Evolutionary conservation across 2,329 filamentous ascomycete genomes (phyloP), one percentile per base, ranked within the genome.

Genomic region (Sporothrix protearum): DNA sequence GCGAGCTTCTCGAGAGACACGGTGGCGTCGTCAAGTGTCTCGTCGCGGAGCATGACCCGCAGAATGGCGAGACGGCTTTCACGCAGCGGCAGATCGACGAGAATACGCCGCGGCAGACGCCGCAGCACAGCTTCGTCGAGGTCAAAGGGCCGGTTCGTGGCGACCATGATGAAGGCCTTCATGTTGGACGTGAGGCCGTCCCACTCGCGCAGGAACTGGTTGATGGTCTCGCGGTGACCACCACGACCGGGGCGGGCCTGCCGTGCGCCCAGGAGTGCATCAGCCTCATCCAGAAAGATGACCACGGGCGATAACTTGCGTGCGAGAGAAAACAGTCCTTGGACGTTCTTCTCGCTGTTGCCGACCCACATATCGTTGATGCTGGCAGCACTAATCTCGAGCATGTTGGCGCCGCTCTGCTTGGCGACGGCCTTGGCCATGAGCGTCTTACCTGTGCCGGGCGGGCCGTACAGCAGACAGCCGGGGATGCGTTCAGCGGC

Each of bases 291-390:
- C 74, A 99, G 93, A 82, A 99, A 98, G 68, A 99, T 92, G 19
- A 99, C 91, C 77, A 94, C 94, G 0, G 96, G 96, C 1, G 92
- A 91, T 8, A 97, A 87, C 80, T 97, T 97, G 81, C 93, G 93
- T 3, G 96, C 96, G 0, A 98, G 85, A 0, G 89, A 91, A 81
- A 99, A 99, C 53, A 98, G 90, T 0, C 95, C 95, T 69, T 91
- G 91, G 70, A 98, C 92, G 78, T 97, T 97, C 85, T 98, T 98
- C 82, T 99, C 96, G 73, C 92, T 92, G 80, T 98, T 94, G 28
- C 96, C 96, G 3, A 98, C 93, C 80, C 93, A 98, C 87, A 96
- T 98, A 79, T 97, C 93, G 80, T 97, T 96, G 76, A 99, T 92
- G 75, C 93, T 93, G 1, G 93, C 94, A 2, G 93, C 95, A 75